Conservation (phyloP, 2,329 filamentous ascomycete genomes). For the Fusarium abutilonis region DNA sequence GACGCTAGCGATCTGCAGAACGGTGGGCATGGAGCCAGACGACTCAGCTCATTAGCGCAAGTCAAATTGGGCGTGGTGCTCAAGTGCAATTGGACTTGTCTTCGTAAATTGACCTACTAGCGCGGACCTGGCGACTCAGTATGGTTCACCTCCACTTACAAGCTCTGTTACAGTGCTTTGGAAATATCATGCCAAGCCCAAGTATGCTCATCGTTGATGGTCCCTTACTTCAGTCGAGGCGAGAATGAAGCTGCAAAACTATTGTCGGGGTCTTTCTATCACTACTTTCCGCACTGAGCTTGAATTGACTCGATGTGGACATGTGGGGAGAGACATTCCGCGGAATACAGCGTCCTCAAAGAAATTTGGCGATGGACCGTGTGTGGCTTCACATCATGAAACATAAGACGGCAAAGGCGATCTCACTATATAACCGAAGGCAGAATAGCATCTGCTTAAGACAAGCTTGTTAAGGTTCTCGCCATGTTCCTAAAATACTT, state of each 20-base stretch:
- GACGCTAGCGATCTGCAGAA: conserved; percentile 45
- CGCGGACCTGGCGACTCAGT: conserved; percentile 27
- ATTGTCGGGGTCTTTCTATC: not conserved
- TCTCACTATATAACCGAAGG: conserved; percentile 22
- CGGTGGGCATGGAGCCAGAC: conserved; percentile 43
- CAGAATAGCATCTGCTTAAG: conserved; percentile 26
- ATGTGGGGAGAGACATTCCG: not conserved
- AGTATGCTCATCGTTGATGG: conserved; percentile 10
- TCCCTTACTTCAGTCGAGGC: conserved; percentile 27
- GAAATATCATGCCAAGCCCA: conserved; percentile 16
- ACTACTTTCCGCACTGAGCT: conserved; percentile 19
- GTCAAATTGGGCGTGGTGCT: conserved; percentile 29
- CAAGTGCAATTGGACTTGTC: conserved; percentile 22
- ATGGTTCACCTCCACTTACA: conserved; percentile 21
- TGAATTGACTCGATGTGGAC: conserved; percentile 2
- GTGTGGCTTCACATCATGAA: conserved; percentile 31
- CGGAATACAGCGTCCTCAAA: not conserved
- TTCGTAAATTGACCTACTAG: conserved; percentile 27
- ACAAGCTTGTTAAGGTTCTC: conserved; percentile 22
- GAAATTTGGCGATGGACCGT: not conserved
- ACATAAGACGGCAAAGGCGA: conserved; percentile 12
- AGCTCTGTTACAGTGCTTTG: conserved; percentile 15
- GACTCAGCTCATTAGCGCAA: conserved; percentile 44
- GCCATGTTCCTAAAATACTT: conserved; percentile 20
- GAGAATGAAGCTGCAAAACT: conserved; percentile 20